Evolutionary conservation across 1,284 basidiomycete genomes (phyloP), one percentile per base, ranked within the genome.

Genomic region (Sanguinoderma infundibulare): DNA sequence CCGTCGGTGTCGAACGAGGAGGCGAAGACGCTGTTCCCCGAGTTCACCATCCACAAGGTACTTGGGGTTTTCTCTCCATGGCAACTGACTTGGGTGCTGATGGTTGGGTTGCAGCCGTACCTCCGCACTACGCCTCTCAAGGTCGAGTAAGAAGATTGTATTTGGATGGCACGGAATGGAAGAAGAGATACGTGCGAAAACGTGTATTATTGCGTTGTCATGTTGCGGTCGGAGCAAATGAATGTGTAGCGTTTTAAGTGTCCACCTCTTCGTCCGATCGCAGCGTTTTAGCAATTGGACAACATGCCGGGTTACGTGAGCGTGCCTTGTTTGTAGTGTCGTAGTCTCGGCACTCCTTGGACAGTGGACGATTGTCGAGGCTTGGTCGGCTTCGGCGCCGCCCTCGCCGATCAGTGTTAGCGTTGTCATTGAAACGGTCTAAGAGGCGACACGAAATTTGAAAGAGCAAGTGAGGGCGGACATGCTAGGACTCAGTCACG

Each of bases 1-100:
- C 92, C 94, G n/a, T 78, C 83, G 8, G 95, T 98, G 53, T 80
- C 78, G 58, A 91, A 91, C 71, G 94, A 96, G 46, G 91, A 98
- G 78, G 96, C 95, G 34, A 91, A 95, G 79, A 89, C 84, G 36
- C 78, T 95, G 64, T 97, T 96, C 90, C 91, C 92, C 50, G 77
- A 90, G 34, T 82, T 83, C 75, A 88, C 79, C 5, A 79, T 83
- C 61, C 87, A 91, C 79, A 84, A 89, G 80, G 91, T 90, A 70
- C 63, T 78, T 60, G 24, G 12, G 36, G 30, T 53, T 14, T 2
- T 20, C 36, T 49, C 30, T 2, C n/a, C 47, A 32, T 49, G 47
- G 30, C 5, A 7, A 20, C 35, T 17, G 34, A 10, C n/a, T 15
- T 26, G 46, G 17, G 49, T 36, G 20, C 40, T 44, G 17, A 46